Base-by-base conservation (phyloP, 2,329 filamentous ascomycete genomes). In the Dothistroma septosporum region DNA sequence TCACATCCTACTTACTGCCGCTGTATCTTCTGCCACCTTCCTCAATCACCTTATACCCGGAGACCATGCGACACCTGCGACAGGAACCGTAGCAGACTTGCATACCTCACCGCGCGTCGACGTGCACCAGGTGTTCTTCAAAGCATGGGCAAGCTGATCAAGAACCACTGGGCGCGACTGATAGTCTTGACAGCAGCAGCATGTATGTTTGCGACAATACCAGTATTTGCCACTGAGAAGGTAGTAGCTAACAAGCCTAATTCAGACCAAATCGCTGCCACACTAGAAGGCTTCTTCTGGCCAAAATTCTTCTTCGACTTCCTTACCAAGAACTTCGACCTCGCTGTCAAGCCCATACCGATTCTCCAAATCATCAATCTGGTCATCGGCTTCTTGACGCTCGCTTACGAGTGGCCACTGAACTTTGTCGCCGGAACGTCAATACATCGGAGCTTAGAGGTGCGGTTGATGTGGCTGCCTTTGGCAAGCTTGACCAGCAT, bases 231-330 rank as follows among this genome's bases (percentile, higher is more conserved):
- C 41, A 16, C 21, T 16, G 21, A 19, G n/a, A 2, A 50, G 28
- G 53, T 59, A 62, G 53, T 59, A 62, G 33, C 63, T 47, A 21
- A 24, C 33, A 9, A 49, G 44, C 32, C 72, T 96, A 9, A 24
- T 21, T 35, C 50, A 53, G 92, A 96, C 76, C 94, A 99, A 84
- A 77, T 97, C 65, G 86, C 82, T 62, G 92, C 92, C 62, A 87
- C 89, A 16, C 79, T 99, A 59, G 85, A 95, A 78, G 87, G 85
- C 72, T 96, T 94, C 83, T 93, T 99, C 84, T 99, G 92, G 92
- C 94, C 94, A 67, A 99, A 99, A 77, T 88, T 99, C 73, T 96
- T 99, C 79, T 99, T 90, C 89, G 94, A 99, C 77, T 96, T 96
- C 76, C 78, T 94, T 67, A 97, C 93, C 62, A 92, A 91, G 72